phyloP scores from a whole-genome alignment of 108 stramenopile species.

The Cyclotella distinguenda region DNA sequence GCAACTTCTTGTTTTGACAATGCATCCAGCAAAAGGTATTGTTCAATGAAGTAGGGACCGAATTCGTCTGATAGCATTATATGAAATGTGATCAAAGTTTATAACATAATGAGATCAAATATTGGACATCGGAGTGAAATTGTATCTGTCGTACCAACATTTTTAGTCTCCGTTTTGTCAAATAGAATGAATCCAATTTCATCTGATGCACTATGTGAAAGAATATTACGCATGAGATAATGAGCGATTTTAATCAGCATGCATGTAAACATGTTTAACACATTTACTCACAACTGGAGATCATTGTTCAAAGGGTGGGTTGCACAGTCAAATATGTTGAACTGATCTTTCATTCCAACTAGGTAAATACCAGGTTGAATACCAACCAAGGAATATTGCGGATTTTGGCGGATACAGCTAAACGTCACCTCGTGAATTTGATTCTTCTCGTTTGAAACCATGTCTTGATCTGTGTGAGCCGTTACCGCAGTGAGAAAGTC shows the following conservation, averaged over 20 bases:
- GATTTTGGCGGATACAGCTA: slow-evolving; percentile 45
- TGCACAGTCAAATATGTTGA: slow-evolving; percentile 41
- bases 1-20: slow-evolving; percentile 57
- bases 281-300: too few relatives aligned
- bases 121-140: too few relatives aligned
- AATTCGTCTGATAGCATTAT: too few relatives aligned
- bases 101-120: too few relatives aligned
- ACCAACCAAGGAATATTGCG: slow-evolving; percentile 47
- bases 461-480: background rate
- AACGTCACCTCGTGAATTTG: slow-evolving; percentile 29
- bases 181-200: slow-evolving; percentile 54
- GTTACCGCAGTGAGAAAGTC: slow-evolving; percentile 32
- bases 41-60: slow-evolving; percentile 56
- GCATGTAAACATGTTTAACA: too few relatives aligned
- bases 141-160: too few relatives aligned
- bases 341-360: slow-evolving; percentile 63
- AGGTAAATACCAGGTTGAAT: slow-evolving; percentile 50
- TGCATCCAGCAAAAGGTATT: slow-evolving; percentile 46
- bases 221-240: too few relatives aligned
- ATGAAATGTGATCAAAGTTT: too few relatives aligned
- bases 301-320: slow-evolving; percentile 27
- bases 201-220: slow-evolving; percentile 42
- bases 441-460: slow-evolving; percentile 11
- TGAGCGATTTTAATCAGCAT: too few relatives aligned
- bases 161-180: slow-evolving; percentile 41